Percentiles rank a stretch among this genome's conserved stretches.
Evolutionary conservation across 257 asterid genomes (phyloP).

Genomic region (Solanum paucissectum): DNA sequence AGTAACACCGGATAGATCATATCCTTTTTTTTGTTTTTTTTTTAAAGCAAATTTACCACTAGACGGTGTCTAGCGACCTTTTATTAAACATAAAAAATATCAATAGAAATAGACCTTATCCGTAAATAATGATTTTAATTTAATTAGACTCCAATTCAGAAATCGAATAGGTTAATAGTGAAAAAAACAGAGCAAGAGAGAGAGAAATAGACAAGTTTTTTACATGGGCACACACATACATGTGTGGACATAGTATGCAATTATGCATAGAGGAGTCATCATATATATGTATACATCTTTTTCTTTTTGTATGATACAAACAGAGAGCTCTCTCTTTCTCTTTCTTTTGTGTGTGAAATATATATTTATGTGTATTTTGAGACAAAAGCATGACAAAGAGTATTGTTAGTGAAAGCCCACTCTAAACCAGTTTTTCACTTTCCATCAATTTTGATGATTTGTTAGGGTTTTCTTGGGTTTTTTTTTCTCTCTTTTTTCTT

Average conservation of each 20-base stretch:
- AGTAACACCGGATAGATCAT: no score
- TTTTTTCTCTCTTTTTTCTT: neutral
- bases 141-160: neutral
- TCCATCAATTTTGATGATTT: neutral
- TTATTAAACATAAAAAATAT: no score
- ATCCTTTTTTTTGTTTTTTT: no score
- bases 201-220: neutral
- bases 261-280: neutral
- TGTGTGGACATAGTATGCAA: neutral
- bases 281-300: neutral
- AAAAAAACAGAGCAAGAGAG: neutral
- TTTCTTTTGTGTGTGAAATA: neutral
- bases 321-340: neutral
- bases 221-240: neutral
- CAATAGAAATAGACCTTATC: no score
- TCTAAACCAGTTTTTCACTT: neutral
- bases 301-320: neutral
- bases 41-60: no score
- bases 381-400: conserved; percentile 32
- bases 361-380: conserved; percentile 8
- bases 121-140: no score
- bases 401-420: conserved; percentile 9
- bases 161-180: neutral
- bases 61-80: no score
- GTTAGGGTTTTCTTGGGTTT: neutral